Base-by-base conservation (phyloP, 768 basidiomycete species). In the Lenzites betulinus region DNA sequence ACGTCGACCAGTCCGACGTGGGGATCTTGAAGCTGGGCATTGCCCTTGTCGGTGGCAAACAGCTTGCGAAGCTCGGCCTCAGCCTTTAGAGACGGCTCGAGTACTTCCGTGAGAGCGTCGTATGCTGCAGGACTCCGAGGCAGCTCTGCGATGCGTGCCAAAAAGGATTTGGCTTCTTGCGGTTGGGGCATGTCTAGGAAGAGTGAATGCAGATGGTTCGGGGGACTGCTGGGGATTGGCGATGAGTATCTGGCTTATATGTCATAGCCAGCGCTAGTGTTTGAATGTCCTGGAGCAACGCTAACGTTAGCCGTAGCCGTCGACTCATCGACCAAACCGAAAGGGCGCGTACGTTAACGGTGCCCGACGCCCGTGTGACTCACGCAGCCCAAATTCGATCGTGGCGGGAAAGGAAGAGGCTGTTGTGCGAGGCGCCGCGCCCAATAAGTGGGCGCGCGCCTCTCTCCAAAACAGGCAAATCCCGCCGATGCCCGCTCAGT, bases 1-100 rank as follows among this genome's bases (percentile, higher is more conserved):
- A 86, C 76, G 56, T 86, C 82, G 62, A 86, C 80, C 18, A 87
- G 81, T 4, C 85, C 84, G 47, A 86, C 83, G 59, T 81, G 68
- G 3, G 79, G 80, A 62, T 83, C 76, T 16, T 67, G 60, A 28
- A 86, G 75, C 26, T 80, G 78, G 11, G 69, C 20, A 56, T 83
- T 79, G 47, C 62, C 60, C 68, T 76, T 79, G 63, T 86, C 83
- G 2, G 78, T 81, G 9, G 84, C 84, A 59, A 83, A 87, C 22
- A 85, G 71, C 56, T 76, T 79, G 62, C 85, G 78, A 47, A 88
- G 71, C 44, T 81, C 76, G 1, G 79, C 75, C 71, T 88, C 86
- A 50, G 84, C 80, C 11, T 82, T 81, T 51, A 88, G 73, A 30
- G 83, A 82, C 16, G 83, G 82, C 51, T 80, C 76, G n/a, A 87